Evolutionary conservation across 495 filamentous ascomycete genomes (phyloP), one percentile per base, ranked within the genome.

Genomic region (Aspergillus carlsbadensis): DNA sequence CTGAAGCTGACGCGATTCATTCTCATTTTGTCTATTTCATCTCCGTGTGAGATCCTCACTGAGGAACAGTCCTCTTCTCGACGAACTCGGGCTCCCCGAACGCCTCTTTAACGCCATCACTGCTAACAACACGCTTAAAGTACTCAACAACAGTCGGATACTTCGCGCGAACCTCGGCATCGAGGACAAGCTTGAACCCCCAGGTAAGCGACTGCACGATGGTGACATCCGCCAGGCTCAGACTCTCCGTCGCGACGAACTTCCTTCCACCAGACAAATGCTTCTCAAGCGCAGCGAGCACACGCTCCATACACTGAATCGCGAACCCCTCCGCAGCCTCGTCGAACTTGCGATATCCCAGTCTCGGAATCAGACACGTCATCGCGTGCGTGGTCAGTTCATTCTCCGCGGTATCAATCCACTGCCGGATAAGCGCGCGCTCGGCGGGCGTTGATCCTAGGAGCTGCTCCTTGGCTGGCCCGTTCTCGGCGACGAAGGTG

Each of bases 181-280:
- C 81, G 31, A 84, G 64, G 7, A 75, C 41, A 56, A 74, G 65
- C 26, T 69, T 65, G 52, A 77, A 67, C 5, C 63, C 72, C 65
- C 73, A 71, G 14, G 62, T 52, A 50, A 85, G 47, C 1, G 66
- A 22, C 10, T 71, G 58, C 3, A 68, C 74, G 3, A 84, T 61
- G 48, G 73, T 77, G 35, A 84, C 65, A 68, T 86, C 82, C 22
- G 81, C 83, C 57, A 85, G 48, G 43, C 76, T 84, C 39, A 81
- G 34, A 64, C 76, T 64, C 35, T 79, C 80, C 3, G 40, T 70
- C 1, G 39, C 71, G 5, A 62, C 77, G 7, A 84, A 56, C 67
- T 77, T 82, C 59, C 71, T 75, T 54, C 68, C 70, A 0, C 75
- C 70, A n/a, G 65, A 62, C 0, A 68, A 48, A 48, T 70, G 57